Base-by-base conservation (phyloP, 768 basidiomycete species). In the Filobasidium floriforme region DNA sequence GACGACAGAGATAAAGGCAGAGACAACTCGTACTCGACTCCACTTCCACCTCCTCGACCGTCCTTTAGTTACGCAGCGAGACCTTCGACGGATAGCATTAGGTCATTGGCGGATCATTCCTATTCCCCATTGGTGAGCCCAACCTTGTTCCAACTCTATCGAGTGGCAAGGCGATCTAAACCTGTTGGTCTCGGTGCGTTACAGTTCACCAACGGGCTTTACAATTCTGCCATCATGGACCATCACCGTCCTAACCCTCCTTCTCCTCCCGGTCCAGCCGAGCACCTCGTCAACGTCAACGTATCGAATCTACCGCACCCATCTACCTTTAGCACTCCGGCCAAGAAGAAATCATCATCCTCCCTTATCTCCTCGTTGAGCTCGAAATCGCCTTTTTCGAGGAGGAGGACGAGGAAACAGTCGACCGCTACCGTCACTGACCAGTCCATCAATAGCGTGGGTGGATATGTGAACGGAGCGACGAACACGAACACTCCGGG, bases 61-160 rank as follows among this genome's bases (percentile, higher is more conserved):
- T 57, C 54, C 22, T 57, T 57, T 24, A 26, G 15, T 32, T 32
- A 57, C 7, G n/a, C 18, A 6, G 54, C 54, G 14, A 15, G 54
- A 24, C 54, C 54, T 24, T 57, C 54, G 12, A 57, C 54, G 54
- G 54, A 57, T 28, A 57, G 54, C 26, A 57, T 57, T n/a, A 57
- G 54, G 29, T 57, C 54, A n/a, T 24, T 57, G 14, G 54, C 29
- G 24, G 54, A 57, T 14, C 54, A 57, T 57, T 24, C 54, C 26
- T 57, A 57, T 57, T 57, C 54, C 26, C 54, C 54, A 3, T 24
- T 57, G 24, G 54, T 57, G 15, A 57, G 54, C 24, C 54, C 24
- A 1, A 19, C n/a, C 26, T 15, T 15, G 12, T 2, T 14, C 9
- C 9, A 9, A 37, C 32, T 37, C 9, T 9, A 37, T 37, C 3